These are phyloP conservation scores for Phytophthora aleatoria DNA, from an alignment of 352 stramenopile genomes.

Conservation along the genomic window DNA sequence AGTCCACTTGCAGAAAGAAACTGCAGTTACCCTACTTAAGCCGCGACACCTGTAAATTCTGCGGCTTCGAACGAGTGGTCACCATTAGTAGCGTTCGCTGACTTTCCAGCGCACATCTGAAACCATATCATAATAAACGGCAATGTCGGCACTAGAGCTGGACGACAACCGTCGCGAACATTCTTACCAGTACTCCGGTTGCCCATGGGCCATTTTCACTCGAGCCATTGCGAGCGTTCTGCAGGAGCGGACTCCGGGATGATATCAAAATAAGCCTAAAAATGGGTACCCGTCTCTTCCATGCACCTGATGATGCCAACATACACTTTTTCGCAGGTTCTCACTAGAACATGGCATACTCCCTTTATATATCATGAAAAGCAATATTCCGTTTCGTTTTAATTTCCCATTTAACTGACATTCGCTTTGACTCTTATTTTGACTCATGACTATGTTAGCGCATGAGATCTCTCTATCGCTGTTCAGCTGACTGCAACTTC, in stretches of 20 bases:
- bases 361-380: background rate
- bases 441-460: background rate
- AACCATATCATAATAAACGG: constrained; percentile 6
- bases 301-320: constrained; percentile 14
- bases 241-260: too few relatives aligned
- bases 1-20: too few relatives aligned
- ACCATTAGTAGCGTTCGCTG: constrained; percentile 22
- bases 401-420: background rate
- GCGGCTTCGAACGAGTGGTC: constrained; percentile 1
- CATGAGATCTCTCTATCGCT: background rate
- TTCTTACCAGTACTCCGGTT: background rate
- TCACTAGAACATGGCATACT: background rate
- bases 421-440: background rate
- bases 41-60: background rate
- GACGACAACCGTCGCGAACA: background rate
- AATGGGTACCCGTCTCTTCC: constrained; percentile 4
- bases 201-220: too few relatives aligned
- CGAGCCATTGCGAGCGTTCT: too few relatives aligned
- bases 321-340: constrained; percentile 10
- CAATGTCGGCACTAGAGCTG: constrained; percentile 2
- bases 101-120: constrained; percentile 19
- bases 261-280: constrained; percentile 2
- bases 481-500: constrained; percentile 14
- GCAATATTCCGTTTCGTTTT: too few relatives aligned
- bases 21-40: too few relatives aligned